Conservation (phyloP, 257 asterid genomes). For the Solanum appendiculatum region DNA sequence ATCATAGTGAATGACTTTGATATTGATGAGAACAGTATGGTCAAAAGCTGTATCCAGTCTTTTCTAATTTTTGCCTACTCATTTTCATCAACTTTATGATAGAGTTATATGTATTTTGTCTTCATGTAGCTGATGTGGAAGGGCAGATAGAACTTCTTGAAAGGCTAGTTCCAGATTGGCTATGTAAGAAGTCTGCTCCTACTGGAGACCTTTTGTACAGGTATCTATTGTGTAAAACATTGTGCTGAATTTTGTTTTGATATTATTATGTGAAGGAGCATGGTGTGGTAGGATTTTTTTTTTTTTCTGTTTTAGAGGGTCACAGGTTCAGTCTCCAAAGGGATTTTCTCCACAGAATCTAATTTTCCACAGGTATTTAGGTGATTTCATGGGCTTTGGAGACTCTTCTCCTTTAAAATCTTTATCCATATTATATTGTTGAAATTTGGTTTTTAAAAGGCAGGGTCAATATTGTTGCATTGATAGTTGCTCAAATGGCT, state of each 20-base stretch:
- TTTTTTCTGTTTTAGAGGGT: not conserved
- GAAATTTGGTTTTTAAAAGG: not conserved
- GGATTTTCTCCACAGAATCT: not conserved
- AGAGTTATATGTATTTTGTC: slow-evolving; percentile 1
- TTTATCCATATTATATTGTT: not conserved
- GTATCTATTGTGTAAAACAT: slow-evolving; percentile 14
- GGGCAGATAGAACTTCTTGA: slow-evolving; percentile 56
- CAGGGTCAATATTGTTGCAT: not conserved
- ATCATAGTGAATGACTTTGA: slow-evolving; percentile 55
- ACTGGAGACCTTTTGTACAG: slow-evolving; percentile 70
- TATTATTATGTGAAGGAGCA: not conserved
- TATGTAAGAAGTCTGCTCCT: slow-evolving; percentile 40
- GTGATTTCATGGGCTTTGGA: not conserved
- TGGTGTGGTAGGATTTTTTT: not conserved
- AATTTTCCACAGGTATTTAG: not conserved
- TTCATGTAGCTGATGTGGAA: slow-evolving; percentile 51
- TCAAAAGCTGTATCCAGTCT: not conserved
- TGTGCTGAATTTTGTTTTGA: not conserved
- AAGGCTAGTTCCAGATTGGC: slow-evolving; percentile 83
- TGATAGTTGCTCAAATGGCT: not conserved
- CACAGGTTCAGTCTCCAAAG: not conserved
- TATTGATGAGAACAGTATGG: slow-evolving; percentile 50
- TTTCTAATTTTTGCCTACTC: not conserved
- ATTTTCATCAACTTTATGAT: not conserved
- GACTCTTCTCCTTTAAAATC: not conserved